Percentiles rank a stretch among this genome's conserved stretches.
These are phyloP conservation scores for Agastache rugosa DNA, from an alignment of 257 asterid species.

Conservation along the genomic window DNA sequence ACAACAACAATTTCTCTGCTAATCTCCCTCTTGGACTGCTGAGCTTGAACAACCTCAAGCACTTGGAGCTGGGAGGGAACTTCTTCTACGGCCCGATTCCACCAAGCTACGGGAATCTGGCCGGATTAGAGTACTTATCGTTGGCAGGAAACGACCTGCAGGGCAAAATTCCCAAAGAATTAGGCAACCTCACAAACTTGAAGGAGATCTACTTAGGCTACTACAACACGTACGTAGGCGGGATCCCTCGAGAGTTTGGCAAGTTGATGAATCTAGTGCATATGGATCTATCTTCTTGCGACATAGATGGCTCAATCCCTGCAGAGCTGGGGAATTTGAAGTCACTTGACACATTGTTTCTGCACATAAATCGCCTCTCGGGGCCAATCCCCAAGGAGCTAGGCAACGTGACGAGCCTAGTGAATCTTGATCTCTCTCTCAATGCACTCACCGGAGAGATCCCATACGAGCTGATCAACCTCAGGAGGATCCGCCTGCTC, in stretches of 20 bases:
- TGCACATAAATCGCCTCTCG: constrained; percentile 65
- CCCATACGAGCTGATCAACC: constrained; percentile 71
- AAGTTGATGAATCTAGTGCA: constrained; percentile 66
- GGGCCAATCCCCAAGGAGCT: constrained; percentile 77
- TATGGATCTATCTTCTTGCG: constrained; percentile 79
- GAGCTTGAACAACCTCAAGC: constrained; percentile 61
- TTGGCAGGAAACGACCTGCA: constrained; percentile 80
- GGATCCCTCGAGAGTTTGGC: constrained; percentile 87
- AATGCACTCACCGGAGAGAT: constrained; percentile 81
- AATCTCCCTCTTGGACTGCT: constrained; percentile 70
- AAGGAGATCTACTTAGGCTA: constrained; percentile 84
- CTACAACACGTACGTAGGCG: constrained; percentile 67
- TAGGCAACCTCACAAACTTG: constrained; percentile 81
- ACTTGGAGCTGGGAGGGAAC: constrained; percentile 88
- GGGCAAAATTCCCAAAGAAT: constrained; percentile 71
- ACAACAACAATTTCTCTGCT: constrained; percentile 79
- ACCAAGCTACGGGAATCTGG: constrained; percentile 57
- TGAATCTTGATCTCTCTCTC: constrained; percentile 80
- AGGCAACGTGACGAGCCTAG: constrained; percentile 75
- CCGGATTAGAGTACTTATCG: constrained; percentile 70
- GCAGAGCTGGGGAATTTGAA: constrained; percentile 69
- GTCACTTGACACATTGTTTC: constrained; percentile 65
- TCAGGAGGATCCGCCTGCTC: constrained; percentile 60
- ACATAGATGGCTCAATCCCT: constrained; percentile 80
- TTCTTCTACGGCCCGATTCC: constrained; percentile 75